Evolutionary conservation across 345 rosid genomes (phyloP).

Genomic region (Populus euphratica): DNA sequence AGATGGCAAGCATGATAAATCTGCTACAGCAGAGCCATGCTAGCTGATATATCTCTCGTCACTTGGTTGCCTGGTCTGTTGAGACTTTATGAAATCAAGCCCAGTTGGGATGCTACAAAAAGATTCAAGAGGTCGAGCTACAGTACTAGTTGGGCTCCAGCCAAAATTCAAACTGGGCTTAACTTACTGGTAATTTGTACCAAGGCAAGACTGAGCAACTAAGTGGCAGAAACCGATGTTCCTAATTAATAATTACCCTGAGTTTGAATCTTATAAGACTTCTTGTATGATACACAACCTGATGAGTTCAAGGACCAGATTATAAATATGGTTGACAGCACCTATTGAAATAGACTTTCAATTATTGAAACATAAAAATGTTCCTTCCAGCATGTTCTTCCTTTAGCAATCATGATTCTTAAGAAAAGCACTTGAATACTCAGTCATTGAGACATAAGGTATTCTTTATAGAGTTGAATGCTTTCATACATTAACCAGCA

Average conservation of each 20-base stretch:
- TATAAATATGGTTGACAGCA: neutral
- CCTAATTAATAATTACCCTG: neutral
- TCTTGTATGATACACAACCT: neutral
- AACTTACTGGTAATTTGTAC: neutral
- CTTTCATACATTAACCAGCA: neutral
- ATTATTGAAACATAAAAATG: neutral
- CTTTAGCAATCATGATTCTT: neutral
- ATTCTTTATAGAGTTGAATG: neutral
- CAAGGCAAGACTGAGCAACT: neutral
- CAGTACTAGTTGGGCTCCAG: neutral
- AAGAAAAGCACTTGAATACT: neutral
- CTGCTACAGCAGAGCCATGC: neutral
- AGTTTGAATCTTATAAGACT: neutral
- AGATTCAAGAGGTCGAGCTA: neutral
- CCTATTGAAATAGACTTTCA: neutral
- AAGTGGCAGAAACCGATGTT: neutral
- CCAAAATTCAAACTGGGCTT: neutral
- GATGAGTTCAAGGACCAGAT: neutral
- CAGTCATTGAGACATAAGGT: neutral
- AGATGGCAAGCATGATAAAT: neutral
- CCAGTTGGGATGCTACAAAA: neutral
- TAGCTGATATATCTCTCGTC: neutral
- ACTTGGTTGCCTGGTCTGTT: neutral
- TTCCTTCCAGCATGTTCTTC: neutral
- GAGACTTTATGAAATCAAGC: neutral